phyloP scores from a whole-genome alignment of 2,329 filamentous ascomycete species.

The Paraphaeosphaeria minitans region DNA sequence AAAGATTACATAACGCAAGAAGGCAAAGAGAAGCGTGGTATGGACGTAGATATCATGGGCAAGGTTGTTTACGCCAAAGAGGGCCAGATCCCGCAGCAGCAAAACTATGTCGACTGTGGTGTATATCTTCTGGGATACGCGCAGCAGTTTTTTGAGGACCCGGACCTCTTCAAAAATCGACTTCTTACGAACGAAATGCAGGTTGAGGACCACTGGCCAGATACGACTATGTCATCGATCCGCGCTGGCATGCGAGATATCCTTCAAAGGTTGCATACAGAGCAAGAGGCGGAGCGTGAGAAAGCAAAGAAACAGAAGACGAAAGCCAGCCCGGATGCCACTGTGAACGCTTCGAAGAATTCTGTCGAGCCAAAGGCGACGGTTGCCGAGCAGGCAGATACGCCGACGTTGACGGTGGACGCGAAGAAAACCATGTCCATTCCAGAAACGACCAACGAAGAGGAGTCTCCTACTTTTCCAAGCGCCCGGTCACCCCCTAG shows the following conservation, averaged over 20 bases:
- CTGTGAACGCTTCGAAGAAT: neutral
- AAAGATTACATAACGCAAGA: slow-evolving; percentile 80
- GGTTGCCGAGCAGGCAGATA: neutral
- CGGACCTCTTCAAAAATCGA: slow-evolving; percentile 70
- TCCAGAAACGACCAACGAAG: neutral
- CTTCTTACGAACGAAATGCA: slow-evolving; percentile 70
- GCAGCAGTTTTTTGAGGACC: slow-evolving; percentile 77
- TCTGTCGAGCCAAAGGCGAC: neutral
- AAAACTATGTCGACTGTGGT: slow-evolving; percentile 88
- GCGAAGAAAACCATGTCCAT: neutral
- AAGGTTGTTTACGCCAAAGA: slow-evolving; percentile 70
- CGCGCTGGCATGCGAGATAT: slow-evolving; percentile 69
- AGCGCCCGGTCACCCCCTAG: slow-evolving; percentile 3
- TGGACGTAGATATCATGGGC: slow-evolving; percentile 51
- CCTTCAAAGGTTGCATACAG: slow-evolving; percentile 66
- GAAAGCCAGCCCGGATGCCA: slow-evolving; percentile 11
- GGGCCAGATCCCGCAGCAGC: slow-evolving; percentile 72
- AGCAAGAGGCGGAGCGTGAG: slow-evolving; percentile 56
- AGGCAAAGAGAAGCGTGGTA: slow-evolving; percentile 65
- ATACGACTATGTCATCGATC: slow-evolving; percentile 61
- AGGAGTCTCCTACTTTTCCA: neutral
- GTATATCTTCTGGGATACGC: slow-evolving; percentile 85
- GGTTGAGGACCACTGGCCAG: slow-evolving; percentile 59
- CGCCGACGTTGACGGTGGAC: neutral
- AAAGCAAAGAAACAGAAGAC: slow-evolving; percentile 33